Evolutionary conservation across 78 protist species (phyloP).

Genomic region (Polysphondylium violaceum): DNA sequence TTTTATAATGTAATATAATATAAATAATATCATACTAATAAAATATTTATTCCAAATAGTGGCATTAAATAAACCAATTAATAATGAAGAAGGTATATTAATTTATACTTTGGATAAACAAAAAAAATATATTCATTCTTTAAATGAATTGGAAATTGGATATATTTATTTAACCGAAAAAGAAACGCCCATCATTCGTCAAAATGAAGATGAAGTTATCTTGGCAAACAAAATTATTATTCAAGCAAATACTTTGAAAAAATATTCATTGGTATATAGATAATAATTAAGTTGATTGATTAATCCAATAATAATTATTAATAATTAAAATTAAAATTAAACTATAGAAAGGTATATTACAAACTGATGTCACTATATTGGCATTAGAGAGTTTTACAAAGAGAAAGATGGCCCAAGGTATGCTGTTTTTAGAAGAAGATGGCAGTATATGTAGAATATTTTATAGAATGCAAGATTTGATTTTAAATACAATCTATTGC

Average conservation of each 20-base stretch:
- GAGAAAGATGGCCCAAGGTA: constrained; percentile 72
- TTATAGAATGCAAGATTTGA: constrained; percentile 40
- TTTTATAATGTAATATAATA: not conserved
- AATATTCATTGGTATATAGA: constrained; percentile 46
- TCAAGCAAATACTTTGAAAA: constrained; percentile 67
- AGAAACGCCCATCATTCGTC: constrained; percentile 55
- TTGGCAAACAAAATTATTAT: constrained; percentile 67
- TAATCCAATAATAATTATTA: not conserved
- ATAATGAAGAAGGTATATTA: constrained; percentile 66
- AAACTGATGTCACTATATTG: constrained; percentile 27
- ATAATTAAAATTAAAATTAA: not conserved
- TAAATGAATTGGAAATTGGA: constrained; percentile 61
- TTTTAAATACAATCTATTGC: constrained; percentile 51
- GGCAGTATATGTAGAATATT: constrained; percentile 62
- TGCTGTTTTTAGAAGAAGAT: constrained; percentile 65
- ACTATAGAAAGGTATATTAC: constrained; percentile 62
- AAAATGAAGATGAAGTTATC: constrained; percentile 67
- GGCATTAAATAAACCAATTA: constrained; percentile 51
- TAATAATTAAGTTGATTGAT: not conserved
- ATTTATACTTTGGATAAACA: constrained; percentile 48
- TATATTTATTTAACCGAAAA: constrained; percentile 56
- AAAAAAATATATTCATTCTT: constrained; percentile 69
- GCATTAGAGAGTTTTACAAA: constrained; percentile 62
- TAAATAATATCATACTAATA: not conserved
- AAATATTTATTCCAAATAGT: constrained; percentile 7